phyloP scores from a whole-genome alignment of 805 yeast genomes.

The Cyberlindnera veronae region DNA sequence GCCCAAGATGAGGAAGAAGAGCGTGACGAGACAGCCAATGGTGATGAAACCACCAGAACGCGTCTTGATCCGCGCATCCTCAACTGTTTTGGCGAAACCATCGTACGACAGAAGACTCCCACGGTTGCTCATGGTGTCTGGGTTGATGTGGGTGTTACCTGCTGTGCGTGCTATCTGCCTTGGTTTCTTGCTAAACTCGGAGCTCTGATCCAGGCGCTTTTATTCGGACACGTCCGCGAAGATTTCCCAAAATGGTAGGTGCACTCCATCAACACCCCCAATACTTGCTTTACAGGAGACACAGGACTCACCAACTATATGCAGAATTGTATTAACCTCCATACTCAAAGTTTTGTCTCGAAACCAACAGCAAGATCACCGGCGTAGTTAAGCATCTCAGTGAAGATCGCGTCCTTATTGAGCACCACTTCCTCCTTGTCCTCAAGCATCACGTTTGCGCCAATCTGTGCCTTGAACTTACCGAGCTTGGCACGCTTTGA shows the following conservation, averaged over 20 bases:
- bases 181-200: too few species aligned
- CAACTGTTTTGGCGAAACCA: slow-evolving; percentile 92
- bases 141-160: neutral
- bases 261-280: neutral
- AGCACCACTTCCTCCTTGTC: slow-evolving; percentile 50
- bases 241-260: neutral
- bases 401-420: slow-evolving; percentile 68
- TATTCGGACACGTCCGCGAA: neutral
- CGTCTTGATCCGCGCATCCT: slow-evolving; percentile 87
- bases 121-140: slow-evolving; percentile 21
- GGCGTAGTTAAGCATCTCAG: slow-evolving; percentile 67
- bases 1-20: slow-evolving; percentile 57
- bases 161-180: too few species aligned
- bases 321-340: neutral
- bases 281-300: too few species aligned
- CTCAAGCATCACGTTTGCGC: slow-evolving; percentile 66
- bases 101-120: slow-evolving; percentile 54
- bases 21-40: slow-evolving; percentile 57
- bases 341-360: slow-evolving; percentile 14
- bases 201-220: neutral
- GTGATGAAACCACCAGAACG: slow-evolving; percentile 90
- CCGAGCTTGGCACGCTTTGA: slow-evolving; percentile 45
- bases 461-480: slow-evolving; percentile 77
- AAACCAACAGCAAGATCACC: slow-evolving; percentile 57
- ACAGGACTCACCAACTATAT: too few species aligned